Evolutionary conservation across 1,284 basidiomycete genomes (phyloP), one percentile per base, ranked within the genome.

Genomic region (Ceratobasidium sp.): DNA sequence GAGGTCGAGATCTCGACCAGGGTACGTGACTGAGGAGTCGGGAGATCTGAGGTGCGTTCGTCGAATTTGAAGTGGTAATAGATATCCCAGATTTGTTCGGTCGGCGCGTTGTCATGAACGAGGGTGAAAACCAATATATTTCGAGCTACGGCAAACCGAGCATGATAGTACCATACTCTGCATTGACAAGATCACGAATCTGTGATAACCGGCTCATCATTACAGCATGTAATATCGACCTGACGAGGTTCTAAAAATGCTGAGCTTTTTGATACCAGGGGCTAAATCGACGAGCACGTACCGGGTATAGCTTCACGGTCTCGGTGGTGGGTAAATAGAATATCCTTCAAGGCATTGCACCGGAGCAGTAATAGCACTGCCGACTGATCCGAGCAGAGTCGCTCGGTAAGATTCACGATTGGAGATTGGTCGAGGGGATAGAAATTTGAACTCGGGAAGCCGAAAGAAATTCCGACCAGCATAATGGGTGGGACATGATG

Each of bases 191-290:
- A 1, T 6, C 22, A 4, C 31, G 53, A 20, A 29, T 68, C 29
- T 29, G n/a, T 86, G 87, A 86, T 17, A 88, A 75, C 87, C 1
- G 85, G 82, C 42, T 89, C 86, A 15, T 79, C 72, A 75, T 88
- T 86, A 68, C 83, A 85, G 69, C 86, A 88, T 0, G 87, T 88
- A 68, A 88, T 79, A 71, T 88, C 86, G 15, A 87, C 72, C 12
- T 71, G 75, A n/a, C 84, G 80, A 8, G 73, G 64, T 27, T 71
- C 81, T 82, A 69, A 8, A 27, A 42, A 15, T 8, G 8, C 38
- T 17, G 8, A 27, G 12, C 15, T 47, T 6, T 20, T 6, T 47
- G 7, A 22, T 7, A 12, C 45, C 10, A 7, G 8, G 20, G 45
- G 22, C 20, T 6, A 47, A 12, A 53, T n/a, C 42, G n/a, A 13